A percentile compares a stretch with the other conserved stretches of the same genome.
phyloP scores from a whole-genome alignment of 805 yeast species.

The Wickerhamiella bombiphila region DNA sequence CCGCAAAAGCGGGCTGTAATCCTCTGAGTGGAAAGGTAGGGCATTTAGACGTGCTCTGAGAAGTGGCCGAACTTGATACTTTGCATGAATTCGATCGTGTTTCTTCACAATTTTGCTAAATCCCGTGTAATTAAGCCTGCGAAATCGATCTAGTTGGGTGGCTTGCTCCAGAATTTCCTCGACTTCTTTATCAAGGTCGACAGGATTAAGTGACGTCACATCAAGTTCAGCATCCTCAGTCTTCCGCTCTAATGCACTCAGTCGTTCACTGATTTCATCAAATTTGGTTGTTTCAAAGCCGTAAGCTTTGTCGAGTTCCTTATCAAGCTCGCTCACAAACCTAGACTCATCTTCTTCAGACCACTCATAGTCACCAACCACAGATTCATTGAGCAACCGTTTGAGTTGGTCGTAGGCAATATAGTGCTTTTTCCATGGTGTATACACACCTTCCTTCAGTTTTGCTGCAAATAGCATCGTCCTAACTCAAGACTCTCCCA shows the following conservation, averaged over 20 bases:
- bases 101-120: constrained; percentile 88
- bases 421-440: constrained; percentile 87
- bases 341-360: constrained; percentile 66
- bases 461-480: constrained; percentile 77
- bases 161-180: constrained; percentile 65
- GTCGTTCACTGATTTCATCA: constrained; percentile 47
- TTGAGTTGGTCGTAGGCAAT: constrained; percentile 82
- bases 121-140: constrained; percentile 87
- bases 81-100: constrained; percentile 81
- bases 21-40: constrained; percentile 87
- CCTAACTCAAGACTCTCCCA: no score
- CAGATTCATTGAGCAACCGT: constrained; percentile 52
- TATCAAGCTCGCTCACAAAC: constrained; percentile 61
- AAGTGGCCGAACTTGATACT: constrained; percentile 80
- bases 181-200: constrained; percentile 46
- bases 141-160: constrained; percentile 76
- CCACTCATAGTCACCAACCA: constrained; percentile 42
- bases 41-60: constrained; percentile 75
- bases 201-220: constrained; percentile 31
- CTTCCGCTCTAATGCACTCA: constrained; percentile 47
- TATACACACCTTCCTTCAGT: constrained; percentile 63
- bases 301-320: constrained; percentile 83
- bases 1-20: constrained; percentile 79
- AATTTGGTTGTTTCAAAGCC: constrained; percentile 66
- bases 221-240: constrained; percentile 29